phyloP scores from a whole-genome alignment of 139 green algal genomes.

The Chlamydomonas sphaeroides region DNA sequence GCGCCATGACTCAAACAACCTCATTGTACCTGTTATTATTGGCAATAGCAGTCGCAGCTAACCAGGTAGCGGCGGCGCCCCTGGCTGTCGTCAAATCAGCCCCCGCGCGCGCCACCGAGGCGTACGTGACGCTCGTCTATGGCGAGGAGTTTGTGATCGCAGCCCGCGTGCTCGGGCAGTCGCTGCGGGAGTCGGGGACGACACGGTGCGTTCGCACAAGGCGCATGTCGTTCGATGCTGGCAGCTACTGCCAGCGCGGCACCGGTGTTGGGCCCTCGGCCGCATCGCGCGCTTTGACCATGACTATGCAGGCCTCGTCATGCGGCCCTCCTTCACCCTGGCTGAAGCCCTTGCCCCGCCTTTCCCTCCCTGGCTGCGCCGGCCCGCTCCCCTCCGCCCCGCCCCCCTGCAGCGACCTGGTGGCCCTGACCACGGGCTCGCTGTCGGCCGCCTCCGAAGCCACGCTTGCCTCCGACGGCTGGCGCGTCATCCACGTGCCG shows the following conservation, averaged over 20 bases:
- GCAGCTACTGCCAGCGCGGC: too few relatives aligned
- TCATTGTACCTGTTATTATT: too few relatives aligned
- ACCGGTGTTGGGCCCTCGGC: too few relatives aligned
- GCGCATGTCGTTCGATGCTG: too few relatives aligned
- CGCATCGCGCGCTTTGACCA: too few relatives aligned
- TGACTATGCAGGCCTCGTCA: too few relatives aligned
- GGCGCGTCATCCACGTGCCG: slow-evolving; percentile 57
- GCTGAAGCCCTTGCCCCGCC: neutral
- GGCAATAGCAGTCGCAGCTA: too few relatives aligned
- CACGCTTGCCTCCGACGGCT: slow-evolving; percentile 65
- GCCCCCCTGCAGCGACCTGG: slow-evolving; percentile 53
- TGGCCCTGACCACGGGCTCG: slow-evolving; percentile 57
- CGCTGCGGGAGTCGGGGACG: slow-evolving; percentile 62
- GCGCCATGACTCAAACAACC: too few relatives aligned
- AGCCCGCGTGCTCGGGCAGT: slow-evolving; percentile 73
- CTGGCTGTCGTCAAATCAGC: neutral
- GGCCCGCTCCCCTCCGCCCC: neutral
- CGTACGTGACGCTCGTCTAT: slow-evolving; percentile 75
- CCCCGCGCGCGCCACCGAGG: slow-evolving; percentile 40
- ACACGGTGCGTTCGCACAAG: slow-evolving; percentile 5
- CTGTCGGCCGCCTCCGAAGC: slow-evolving; percentile 36
- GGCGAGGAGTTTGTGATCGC: slow-evolving; percentile 69
- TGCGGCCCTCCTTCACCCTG: too few relatives aligned
- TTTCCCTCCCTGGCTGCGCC: neutral
- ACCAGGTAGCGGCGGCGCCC: neutral